Evolutionary conservation across 768 basidiomycete species (phyloP), one percentile per base, ranked within the genome.

Genomic region (Naganishia kalamii): DNA sequence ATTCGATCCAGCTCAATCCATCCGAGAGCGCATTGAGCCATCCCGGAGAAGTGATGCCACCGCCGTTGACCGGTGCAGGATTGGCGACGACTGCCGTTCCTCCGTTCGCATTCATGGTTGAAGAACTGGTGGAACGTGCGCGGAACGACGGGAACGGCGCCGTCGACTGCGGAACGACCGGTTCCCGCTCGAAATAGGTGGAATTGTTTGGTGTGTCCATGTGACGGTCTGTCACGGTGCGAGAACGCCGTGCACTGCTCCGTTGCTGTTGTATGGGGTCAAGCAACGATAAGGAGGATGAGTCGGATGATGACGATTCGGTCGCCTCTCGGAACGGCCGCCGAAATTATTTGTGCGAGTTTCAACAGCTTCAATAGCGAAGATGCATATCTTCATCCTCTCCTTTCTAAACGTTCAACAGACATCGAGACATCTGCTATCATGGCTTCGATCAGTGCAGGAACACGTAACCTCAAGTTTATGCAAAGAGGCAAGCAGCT

Each of bases 1-100:
- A 54, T 64, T 68, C 66, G 21, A 68, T 68, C 66, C 66, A 68
- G 32, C 37, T 57, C 1, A 68, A 51, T 7, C 66, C 66, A 35
- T 63, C 66, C 1, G 66, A 63, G 17, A 68, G 60, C 8, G 66
- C 62, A 41, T 63, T 63, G 23, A 68, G 35, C 66, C 66, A 68
- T 0, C 49, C 50, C 19, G 62, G 25, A 1, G 66, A 43, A n/a
- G 62, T 35, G 35, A 57, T 57, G 11, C 54, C 54, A 23, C 54
- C 54, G 17, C 54, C 54, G 1, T n/a, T 19, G 17, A 10, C 29
- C 19, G 8, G 13, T 29, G 29, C 30, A 6, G 23, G n/a, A 8
- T 10, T 6, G 17, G 54, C 10, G 23, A 19, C 12, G 37, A n/a
- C 19, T 19, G 51, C 19, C 12, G 51, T 35, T 4, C 32, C n/a